Evolutionary conservation across 106 monocot genomes (phyloP).

Genomic region (Allium cepa): DNA sequence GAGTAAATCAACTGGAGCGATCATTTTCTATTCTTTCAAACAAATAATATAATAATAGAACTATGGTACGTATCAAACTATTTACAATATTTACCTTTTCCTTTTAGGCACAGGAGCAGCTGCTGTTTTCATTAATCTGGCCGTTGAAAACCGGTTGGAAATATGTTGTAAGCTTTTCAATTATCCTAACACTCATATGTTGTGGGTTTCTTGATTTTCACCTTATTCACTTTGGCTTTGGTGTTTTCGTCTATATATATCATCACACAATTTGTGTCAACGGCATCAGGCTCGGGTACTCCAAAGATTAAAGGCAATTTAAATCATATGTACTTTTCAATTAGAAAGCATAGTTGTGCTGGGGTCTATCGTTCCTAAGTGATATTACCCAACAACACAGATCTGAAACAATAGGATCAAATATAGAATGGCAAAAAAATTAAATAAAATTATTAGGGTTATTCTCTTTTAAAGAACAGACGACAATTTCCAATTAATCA

Average conservation of each 20-base stretch:
- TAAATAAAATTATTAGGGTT: too few relatives aligned
- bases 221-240: constrained; percentile 71
- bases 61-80: too few relatives aligned
- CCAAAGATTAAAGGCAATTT: constrained; percentile 98
- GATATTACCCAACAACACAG: too few relatives aligned
- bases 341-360: too few relatives aligned
- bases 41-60: too few relatives aligned
- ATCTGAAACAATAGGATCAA: too few relatives aligned
- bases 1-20: too few relatives aligned
- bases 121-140: constrained; percentile 95
- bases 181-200: constrained; percentile 87
- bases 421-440: too few relatives aligned
- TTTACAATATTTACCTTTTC: not conserved
- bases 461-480: too few relatives aligned
- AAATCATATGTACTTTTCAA: constrained; percentile 53
- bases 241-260: constrained; percentile 87
- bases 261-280: constrained; percentile 88
- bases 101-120: constrained; percentile 83
- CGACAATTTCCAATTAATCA: too few relatives aligned
- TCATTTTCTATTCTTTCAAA: too few relatives aligned
- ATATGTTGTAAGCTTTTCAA: constrained; percentile 79
- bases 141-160: constrained; percentile 99
- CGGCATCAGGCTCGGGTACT: constrained; percentile 98
- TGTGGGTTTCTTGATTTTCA: constrained; percentile 83
- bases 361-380: too few relatives aligned